A percentile compares a stretch with the other conserved stretches of the same genome.
These are phyloP conservation scores for Arctium lappa DNA, from an alignment of 129 eudicot genomes.

Conservation along the genomic window DNA sequence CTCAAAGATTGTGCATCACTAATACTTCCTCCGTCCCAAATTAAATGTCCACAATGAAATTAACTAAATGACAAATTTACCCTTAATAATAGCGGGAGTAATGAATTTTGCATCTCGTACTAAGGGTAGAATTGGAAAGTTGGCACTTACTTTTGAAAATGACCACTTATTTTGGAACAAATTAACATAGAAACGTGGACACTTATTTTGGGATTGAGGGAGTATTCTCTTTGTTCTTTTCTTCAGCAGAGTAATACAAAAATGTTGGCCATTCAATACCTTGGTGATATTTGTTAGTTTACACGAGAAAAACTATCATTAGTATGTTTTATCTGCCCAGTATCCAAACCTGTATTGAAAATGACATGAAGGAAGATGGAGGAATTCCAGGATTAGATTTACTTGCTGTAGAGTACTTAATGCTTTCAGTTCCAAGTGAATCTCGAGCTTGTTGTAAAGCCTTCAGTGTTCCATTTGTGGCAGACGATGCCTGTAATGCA, in stretches of 20 bases:
- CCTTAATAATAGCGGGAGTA: neutral
- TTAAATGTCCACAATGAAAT: neutral
- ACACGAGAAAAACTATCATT: neutral
- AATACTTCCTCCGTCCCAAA: neutral
- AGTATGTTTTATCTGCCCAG: neutral
- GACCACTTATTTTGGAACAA: neutral
- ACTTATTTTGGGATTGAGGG: neutral
- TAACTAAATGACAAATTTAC: neutral
- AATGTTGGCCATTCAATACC: neutral
- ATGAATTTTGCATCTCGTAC: neutral
- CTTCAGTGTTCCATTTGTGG: slow-evolving; percentile 48
- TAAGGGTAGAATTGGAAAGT: neutral
- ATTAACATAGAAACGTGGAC: neutral
- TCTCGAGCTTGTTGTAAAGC: slow-evolving; percentile 67
- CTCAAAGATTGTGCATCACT: neutral
- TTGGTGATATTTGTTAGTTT: neutral
- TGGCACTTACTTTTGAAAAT: neutral
- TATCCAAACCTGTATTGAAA: slow-evolving; percentile 61
- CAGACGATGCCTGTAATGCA: slow-evolving; percentile 47
- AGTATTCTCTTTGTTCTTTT: neutral
- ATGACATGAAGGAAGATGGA: slow-evolving; percentile 92
- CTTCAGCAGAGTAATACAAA: neutral
- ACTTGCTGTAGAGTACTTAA: slow-evolving; percentile 59
- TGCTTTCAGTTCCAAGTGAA: slow-evolving; percentile 55
- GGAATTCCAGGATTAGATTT: slow-evolving; percentile 90